phyloP scores from a whole-genome alignment of 1,284 basidiomycete genomes.

The Waitea zeae region DNA sequence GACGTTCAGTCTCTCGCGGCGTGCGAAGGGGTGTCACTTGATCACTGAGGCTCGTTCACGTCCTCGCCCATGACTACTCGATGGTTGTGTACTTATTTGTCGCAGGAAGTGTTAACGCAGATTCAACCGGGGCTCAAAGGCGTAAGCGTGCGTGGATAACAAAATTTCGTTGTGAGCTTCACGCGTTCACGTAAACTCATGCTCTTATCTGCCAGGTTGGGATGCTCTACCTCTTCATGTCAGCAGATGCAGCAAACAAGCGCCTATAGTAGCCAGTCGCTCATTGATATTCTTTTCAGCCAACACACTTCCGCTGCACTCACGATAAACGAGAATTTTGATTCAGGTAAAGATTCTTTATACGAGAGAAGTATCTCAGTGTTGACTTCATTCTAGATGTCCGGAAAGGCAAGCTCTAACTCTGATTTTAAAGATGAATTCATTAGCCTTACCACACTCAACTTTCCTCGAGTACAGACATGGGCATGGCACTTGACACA shows the following conservation, averaged over 20 bases:
- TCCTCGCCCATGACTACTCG: background rate
- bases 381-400: no score
- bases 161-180: constrained; percentile 1
- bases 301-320: constrained; percentile 85
- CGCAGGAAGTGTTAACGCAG: constrained; percentile 42
- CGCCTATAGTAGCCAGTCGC: background rate
- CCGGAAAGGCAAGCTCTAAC: background rate
- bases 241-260: constrained; percentile 11
- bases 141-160: constrained; percentile 32
- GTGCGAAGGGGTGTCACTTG: constrained; percentile 68
- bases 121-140: constrained; percentile 59
- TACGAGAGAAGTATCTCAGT: constrained; percentile 7
- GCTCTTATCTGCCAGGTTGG: constrained; percentile 27
- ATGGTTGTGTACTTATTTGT: background rate
- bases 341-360: constrained; percentile 30
- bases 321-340: constrained; percentile 79
- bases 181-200: background rate
- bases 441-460: background rate
- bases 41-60: constrained; percentile 38
- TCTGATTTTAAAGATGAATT: no score
- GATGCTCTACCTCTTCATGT: constrained; percentile 66
- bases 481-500: constrained; percentile 75
- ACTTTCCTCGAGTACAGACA: constrained; percentile 26
- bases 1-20: constrained; percentile 50
- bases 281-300: constrained; percentile 19